Percentiles rank a stretch among this genome's conserved stretches.
Evolutionary conservation across 164 flowering plant genomes (phyloP).

Genomic region (Chimonanthus salicifolius): DNA sequence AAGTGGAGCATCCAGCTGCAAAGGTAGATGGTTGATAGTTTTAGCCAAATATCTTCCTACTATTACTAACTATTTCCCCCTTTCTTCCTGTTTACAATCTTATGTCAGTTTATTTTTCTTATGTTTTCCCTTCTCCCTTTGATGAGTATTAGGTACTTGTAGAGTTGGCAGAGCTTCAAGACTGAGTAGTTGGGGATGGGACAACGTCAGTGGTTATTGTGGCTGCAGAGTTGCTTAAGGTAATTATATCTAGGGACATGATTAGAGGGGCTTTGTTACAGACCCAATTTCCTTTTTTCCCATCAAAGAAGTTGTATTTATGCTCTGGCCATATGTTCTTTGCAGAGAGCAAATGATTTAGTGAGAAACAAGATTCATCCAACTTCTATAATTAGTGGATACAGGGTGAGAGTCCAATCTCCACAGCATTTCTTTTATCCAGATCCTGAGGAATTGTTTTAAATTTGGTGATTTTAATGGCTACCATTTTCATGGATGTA

Average conservation of each 20-base stretch:
- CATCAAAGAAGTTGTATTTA: neutral
- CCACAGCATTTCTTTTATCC: neutral
- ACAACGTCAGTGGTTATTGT: slow-evolving; percentile 97
- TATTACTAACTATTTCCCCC: neutral
- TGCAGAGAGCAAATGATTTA: slow-evolving; percentile 95
- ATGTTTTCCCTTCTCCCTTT: neutral
- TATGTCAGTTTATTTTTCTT: neutral
- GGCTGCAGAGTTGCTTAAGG: slow-evolving; percentile 98
- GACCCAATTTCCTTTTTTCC: no score
- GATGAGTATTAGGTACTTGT: slow-evolving; percentile 63
- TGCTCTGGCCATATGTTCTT: neutral
- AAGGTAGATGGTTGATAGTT: slow-evolving; percentile 60
- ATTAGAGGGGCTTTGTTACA: neutral
- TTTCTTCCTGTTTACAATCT: neutral
- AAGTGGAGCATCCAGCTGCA: slow-evolving; percentile 99
- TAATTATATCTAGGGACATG: slow-evolving; percentile 13
- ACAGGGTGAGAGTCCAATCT: slow-evolving; percentile 66
- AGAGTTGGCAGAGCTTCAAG: slow-evolving; percentile 99
- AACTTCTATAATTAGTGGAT: slow-evolving; percentile 95
- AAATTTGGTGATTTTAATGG: no score
- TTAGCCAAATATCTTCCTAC: neutral
- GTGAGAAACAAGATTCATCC: slow-evolving; percentile 95
- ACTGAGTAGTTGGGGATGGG: slow-evolving; percentile 98
- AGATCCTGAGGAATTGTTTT: no score
- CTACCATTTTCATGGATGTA: no score